phyloP scores from a whole-genome alignment of 2,329 filamentous ascomycete species.

The Capronia epimyces region DNA sequence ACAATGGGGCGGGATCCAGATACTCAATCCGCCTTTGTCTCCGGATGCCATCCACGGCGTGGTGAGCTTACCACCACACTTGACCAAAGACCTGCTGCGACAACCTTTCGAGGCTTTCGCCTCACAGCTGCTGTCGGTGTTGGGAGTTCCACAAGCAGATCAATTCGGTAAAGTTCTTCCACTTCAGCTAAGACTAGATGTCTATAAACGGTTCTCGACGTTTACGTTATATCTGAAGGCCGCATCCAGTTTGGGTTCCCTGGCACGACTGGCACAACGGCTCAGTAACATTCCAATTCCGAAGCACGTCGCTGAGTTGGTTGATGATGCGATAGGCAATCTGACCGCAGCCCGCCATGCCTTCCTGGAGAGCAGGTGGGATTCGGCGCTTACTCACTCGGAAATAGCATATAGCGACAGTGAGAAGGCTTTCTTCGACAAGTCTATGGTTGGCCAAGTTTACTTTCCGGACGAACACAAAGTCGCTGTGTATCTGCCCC shows the following conservation, averaged over 20 bases:
- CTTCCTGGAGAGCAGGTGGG: conserved; percentile 57
- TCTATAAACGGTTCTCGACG: conserved; percentile 76
- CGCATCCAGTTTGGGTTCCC: conserved; percentile 86
- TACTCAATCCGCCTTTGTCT: conserved; percentile 53
- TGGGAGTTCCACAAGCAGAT: conserved; percentile 62
- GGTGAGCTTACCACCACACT: conserved; percentile 37
- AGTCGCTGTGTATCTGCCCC: conserved; percentile 86
- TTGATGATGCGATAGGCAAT: conserved; percentile 71
- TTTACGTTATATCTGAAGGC: conserved; percentile 81
- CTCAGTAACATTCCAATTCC: conserved; percentile 90
- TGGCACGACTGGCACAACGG: conserved; percentile 77
- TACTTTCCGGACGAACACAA: conserved; percentile 99
- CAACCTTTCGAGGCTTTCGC: conserved; percentile 85
- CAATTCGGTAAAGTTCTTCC: conserved; percentile 43
- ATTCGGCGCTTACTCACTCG: conserved; percentile 69
- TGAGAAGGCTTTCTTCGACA: conserved; percentile 94
- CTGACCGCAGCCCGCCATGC: conserved; percentile 63
- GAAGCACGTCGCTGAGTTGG: conserved; percentile 75
- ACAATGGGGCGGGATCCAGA: conserved; percentile 81
- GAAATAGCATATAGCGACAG: conserved; percentile 81
- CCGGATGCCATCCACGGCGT: conserved; percentile 24
- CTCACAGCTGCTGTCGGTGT: conserved; percentile 77
- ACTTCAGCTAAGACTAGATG: conserved; percentile 76
- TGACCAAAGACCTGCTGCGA: conserved; percentile 63
- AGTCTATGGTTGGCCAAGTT: conserved; percentile 96